Percentiles rank a stretch among this genome's conserved stretches.
phyloP scores from a whole-genome alignment of 2,329 filamentous ascomycete species.

The Xylaria hypoxylon region DNA sequence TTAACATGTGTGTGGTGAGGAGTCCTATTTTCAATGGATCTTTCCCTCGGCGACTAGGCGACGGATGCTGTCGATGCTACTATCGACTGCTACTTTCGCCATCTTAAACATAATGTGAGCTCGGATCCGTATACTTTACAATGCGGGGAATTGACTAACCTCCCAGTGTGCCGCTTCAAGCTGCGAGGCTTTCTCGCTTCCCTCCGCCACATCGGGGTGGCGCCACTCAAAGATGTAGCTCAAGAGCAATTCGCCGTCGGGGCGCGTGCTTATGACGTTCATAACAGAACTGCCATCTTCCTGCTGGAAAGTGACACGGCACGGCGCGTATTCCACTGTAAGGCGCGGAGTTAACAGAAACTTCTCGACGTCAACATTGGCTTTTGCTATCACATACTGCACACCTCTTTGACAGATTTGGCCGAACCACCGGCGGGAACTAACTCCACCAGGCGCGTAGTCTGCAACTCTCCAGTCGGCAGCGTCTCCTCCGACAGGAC shows the following conservation, averaged over 20 bases:
- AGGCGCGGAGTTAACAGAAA: constrained; percentile 4
- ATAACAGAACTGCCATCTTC: constrained; percentile 53
- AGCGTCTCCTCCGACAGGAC: constrained; percentile 49
- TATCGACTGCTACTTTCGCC: constrained; percentile 49
- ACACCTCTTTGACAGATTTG: constrained; percentile 48
- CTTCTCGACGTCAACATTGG: neutral
- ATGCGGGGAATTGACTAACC: constrained; percentile 30
- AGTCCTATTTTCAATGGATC: constrained; percentile 38
- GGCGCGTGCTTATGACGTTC: constrained; percentile 51
- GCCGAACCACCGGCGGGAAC: constrained; percentile 38
- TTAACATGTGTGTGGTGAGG: neutral
- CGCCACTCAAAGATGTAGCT: constrained; percentile 55
- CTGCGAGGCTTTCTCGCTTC: constrained; percentile 45
- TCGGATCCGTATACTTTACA: neutral
- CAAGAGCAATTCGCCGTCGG: constrained; percentile 50
- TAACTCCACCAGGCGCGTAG: constrained; percentile 51
- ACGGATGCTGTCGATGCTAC: constrained; percentile 49
- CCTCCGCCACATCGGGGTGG: constrained; percentile 47
- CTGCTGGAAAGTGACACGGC: constrained; percentile 52
- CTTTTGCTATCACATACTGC: constrained; percentile 36
- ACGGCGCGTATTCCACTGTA: constrained; percentile 48
- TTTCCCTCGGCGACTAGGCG: constrained; percentile 45
- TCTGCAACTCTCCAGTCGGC: constrained; percentile 40
- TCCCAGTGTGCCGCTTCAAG: constrained; percentile 47
- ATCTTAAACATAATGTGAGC: constrained; percentile 39